phyloP scores from a whole-genome alignment of 1,139 yeast species.

The Blastobotrys ciferrii region DNA sequence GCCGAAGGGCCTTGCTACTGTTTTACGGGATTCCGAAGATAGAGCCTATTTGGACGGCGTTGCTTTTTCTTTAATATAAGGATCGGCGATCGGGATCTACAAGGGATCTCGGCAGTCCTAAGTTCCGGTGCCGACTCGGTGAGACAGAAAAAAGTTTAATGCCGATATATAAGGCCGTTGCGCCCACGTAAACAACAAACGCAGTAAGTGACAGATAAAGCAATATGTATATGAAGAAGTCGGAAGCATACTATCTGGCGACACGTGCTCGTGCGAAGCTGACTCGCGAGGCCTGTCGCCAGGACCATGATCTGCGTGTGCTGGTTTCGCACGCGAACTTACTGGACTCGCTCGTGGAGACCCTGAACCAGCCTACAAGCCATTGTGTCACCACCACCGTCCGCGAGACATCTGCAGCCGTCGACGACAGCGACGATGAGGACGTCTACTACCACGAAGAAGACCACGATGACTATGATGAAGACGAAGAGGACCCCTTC shows the following conservation, averaged over 20 bases:
- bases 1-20: not conserved
- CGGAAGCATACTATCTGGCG: constrained; percentile 66
- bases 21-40: not conserved
- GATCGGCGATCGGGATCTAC: not conserved
- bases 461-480: constrained; percentile 13
- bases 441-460: constrained; percentile 13
- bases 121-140: not conserved
- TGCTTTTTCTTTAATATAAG: not conserved
- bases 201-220: not conserved
- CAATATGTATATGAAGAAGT: no score
- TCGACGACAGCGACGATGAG: constrained; percentile 9
- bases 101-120: not conserved
- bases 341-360: constrained; percentile 65
- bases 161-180: no score
- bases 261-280: constrained; percentile 67
- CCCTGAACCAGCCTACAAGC: constrained; percentile 20
- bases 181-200: not conserved
- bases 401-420: not conserved
- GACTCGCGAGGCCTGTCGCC: constrained; percentile 61
- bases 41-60: not conserved
- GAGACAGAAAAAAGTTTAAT: not conserved
- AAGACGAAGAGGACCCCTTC: constrained; percentile 15
- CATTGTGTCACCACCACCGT: constrained; percentile 4
- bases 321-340: constrained; percentile 76
- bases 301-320: constrained; percentile 58